These are phyloP conservation scores for Pseudogymnoascus sp. DNA, from an alignment of 2,329 filamentous ascomycete genomes.

Conservation along the genomic window DNA sequence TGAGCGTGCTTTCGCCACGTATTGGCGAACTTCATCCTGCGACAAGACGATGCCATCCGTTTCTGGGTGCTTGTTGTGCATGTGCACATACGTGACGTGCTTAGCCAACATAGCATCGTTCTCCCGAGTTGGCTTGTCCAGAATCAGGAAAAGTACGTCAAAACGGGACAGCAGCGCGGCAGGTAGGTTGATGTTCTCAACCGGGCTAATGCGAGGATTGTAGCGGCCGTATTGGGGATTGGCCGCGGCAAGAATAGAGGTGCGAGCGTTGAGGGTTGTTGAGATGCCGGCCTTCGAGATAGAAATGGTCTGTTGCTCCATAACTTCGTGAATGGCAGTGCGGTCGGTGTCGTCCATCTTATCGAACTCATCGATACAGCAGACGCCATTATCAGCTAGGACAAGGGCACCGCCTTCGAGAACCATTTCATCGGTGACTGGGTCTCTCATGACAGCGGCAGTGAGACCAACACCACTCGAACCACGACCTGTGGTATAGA, in stretches of 20 bases:
- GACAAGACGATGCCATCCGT: conserved; percentile 70
- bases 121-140: conserved; percentile 87
- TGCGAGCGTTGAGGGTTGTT: conserved; percentile 91
- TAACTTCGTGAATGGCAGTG: conserved; percentile 78
- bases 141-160: conserved; percentile 90
- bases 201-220: conserved; percentile 92
- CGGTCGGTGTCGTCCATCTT: conserved; percentile 76
- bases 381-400: conserved; percentile 71
- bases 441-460: conserved; percentile 71
- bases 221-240: conserved; percentile 97
- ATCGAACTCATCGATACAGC: conserved; percentile 79
- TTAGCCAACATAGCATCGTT: conserved; percentile 86
- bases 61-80: conserved; percentile 89
- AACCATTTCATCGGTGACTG: conserved; percentile 70
- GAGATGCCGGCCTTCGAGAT: conserved; percentile 90
- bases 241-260: conserved; percentile 88
- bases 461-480: conserved; percentile 75
- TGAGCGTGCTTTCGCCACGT: conserved; percentile 84
- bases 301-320: conserved; percentile 81
- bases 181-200: conserved; percentile 99
- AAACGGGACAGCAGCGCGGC: conserved; percentile 94
- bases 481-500: conserved; percentile 75
- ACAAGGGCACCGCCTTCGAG: conserved; percentile 73
- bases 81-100: conserved; percentile 95
- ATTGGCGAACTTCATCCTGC: conserved; percentile 89